Evolutionary conservation across 2,329 filamentous ascomycete species (phyloP), one percentile per base, ranked within the genome.

Genomic region (Lasiodiplodia citricola): DNA sequence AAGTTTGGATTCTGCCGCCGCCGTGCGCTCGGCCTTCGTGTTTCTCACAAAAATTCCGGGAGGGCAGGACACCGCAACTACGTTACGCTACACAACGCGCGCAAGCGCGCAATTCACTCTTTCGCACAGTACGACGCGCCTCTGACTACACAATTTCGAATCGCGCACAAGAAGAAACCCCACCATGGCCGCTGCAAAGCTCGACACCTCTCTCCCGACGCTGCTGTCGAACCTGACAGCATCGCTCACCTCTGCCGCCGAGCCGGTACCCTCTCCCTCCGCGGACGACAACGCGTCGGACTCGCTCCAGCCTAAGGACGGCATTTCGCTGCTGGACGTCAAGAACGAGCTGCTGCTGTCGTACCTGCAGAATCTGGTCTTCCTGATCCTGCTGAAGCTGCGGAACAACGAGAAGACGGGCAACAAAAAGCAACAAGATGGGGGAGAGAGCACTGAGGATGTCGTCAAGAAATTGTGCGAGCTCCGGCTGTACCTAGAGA

Each of bases 261-360:
- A 79, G 60, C 78, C 76, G 13, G 71, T 85, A 21, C 88, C 91
- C 0, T 28, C 52, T 23, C 57, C 51, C 16, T 4, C 28, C 23
- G 55, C 55, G 14, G 54, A 56, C 16, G 52, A 18, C 8, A 18
- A 8, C 52, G 1, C 31, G 2, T 35, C 31, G 8, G 31, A 35
- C 31, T 35, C 13, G 87, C 83, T 91, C 60, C 88, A 92, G n/a
- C 91, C 92, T 1, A 86, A 90, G 72, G 90, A 97, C 75, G 95
- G 96, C 76, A 96, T 99, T 69, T 97, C 96, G 0, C 88, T 99
- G 0, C 90, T 99, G 75, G 94, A 98, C 77, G 90, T 93, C 72
- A 99, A 99, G 83, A 98, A 96, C 81, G 96, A 99, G 78, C 87
- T 99, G n/a, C 89, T 99, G 21, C 89, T 99, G 50, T 95, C 95